Conservation (phyloP, 805 yeast species). For the Isabelozyma heimii region DNA sequence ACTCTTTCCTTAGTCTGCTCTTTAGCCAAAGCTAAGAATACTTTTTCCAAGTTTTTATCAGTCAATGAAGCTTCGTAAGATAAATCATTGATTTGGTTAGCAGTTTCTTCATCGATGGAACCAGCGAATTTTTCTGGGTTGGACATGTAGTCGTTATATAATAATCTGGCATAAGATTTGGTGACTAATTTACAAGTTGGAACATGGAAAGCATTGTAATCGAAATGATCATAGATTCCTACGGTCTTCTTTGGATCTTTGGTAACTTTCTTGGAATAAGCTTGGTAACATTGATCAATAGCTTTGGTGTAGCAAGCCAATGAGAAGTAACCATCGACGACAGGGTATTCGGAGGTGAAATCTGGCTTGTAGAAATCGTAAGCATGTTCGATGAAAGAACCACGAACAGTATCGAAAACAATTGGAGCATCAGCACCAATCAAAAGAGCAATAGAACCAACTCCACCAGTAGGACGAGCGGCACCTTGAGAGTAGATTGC, state of each 20-base stretch:
- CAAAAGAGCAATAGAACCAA: constrained; percentile 90
- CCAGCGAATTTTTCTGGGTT: constrained; percentile 58
- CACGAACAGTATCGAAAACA: constrained; percentile 85
- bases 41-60: constrained; percentile 81
- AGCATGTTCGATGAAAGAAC: constrained; percentile 93
- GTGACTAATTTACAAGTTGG: constrained; percentile 95
- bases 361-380: constrained; percentile 99
- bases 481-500: constrained; percentile 97
- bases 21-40: constrained; percentile 76
- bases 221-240: constrained; percentile 70
- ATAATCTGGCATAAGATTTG: constrained; percentile 88
- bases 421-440: constrained; percentile 98
- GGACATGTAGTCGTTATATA: constrained; percentile 81
- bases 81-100: constrained; percentile 47
- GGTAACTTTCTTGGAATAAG: constrained; percentile 72
- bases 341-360: constrained; percentile 93
- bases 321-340: constrained; percentile 96
- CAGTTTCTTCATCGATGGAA: constrained; percentile 47
- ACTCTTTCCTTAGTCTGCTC: constrained; percentile 65
- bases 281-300: constrained; percentile 78
- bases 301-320: constrained; percentile 92
- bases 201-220: constrained; percentile 94
- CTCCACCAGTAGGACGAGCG: constrained; percentile 99
- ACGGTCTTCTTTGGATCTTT: constrained; percentile 48
- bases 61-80: constrained; percentile 75